Percentiles rank a stretch among this genome's conserved stretches.
These are phyloP conservation scores for Margaritispora aquatica DNA, from an alignment of 495 filamentous ascomycete species.

Conservation along the genomic window DNA sequence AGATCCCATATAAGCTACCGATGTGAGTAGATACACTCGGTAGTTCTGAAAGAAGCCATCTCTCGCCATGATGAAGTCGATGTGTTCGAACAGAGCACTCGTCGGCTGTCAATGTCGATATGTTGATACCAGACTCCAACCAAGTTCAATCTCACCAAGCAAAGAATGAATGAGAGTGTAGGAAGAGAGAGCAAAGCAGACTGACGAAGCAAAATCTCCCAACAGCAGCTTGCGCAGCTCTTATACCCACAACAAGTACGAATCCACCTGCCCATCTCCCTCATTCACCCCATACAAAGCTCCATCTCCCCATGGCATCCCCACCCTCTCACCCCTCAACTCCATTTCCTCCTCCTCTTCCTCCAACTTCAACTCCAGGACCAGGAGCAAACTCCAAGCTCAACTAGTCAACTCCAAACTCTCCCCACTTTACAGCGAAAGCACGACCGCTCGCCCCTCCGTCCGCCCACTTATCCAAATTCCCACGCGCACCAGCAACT, in stretches of 20 bases:
- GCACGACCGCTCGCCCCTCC: background rate
- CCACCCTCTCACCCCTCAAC: background rate
- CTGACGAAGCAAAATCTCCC: background rate
- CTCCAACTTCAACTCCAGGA: background rate
- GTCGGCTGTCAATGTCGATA: no score
- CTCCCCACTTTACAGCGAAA: background rate
- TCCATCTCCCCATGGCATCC: background rate
- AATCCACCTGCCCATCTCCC: background rate
- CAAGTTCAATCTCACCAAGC: no score
- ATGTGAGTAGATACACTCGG: constrained; percentile 47
- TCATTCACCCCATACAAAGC: background rate
- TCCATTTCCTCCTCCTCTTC: background rate
- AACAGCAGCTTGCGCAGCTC: background rate
- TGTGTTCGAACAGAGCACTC: background rate
- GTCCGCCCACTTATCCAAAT: background rate
- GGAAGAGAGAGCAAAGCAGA: background rate
- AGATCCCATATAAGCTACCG: constrained; percentile 47
- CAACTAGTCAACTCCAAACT: background rate
- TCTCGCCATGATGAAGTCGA: background rate
- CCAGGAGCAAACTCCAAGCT: background rate
- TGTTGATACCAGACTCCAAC: no score
- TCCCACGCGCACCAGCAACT: background rate
- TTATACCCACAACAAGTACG: background rate
- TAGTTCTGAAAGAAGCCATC: constrained; percentile 38
- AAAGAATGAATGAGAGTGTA: background rate